A percentile compares a stretch with the other conserved stretches of the same genome.
Conservation (phyloP, 2,329 filamentous ascomycete genomes). For the Rhynchosporium agropyri region DNA sequence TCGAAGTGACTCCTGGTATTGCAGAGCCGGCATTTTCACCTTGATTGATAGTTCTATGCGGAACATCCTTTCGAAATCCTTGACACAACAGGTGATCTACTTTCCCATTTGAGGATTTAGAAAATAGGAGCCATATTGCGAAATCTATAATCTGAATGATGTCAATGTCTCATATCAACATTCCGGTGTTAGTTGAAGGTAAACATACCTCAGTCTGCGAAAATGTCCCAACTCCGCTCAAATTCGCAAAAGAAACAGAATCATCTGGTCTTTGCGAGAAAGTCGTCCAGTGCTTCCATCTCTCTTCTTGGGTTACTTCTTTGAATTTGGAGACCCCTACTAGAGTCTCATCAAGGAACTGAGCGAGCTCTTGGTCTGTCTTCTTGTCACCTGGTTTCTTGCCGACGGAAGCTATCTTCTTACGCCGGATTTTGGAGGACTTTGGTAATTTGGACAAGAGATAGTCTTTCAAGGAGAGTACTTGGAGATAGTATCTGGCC, state of each 20-base stretch:
- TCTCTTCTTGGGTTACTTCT: slow-evolving; percentile 41
- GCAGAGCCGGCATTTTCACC: slow-evolving; percentile 43
- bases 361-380: slow-evolving; percentile 24
- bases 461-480: slow-evolving; percentile 71
- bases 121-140: slow-evolving; percentile 76
- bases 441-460: slow-evolving; percentile 65
- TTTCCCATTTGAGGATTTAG: slow-evolving; percentile 53
- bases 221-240: slow-evolving; percentile 49
- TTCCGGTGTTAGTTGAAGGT: slow-evolving; percentile 15
- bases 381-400: slow-evolving; percentile 22
- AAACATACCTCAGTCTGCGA: slow-evolving; percentile 65
- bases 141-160: slow-evolving; percentile 70
- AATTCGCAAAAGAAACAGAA: slow-evolving; percentile 53
- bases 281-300: slow-evolving; percentile 58
- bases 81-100: slow-evolving; percentile 81
- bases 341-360: slow-evolving; percentile 40
- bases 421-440: slow-evolving; percentile 65
- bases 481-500: slow-evolving; percentile 65
- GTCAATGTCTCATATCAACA: slow-evolving; percentile 27
- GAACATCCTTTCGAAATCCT: slow-evolving; percentile 65
- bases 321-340: slow-evolving; percentile 36
- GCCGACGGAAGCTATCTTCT: slow-evolving; percentile 54
- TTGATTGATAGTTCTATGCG: slow-evolving; percentile 28
- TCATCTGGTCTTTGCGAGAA: slow-evolving; percentile 69
- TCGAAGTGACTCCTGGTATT: slow-evolving; percentile 67